Evolutionary conservation across 495 filamentous ascomycete genomes (phyloP), one percentile per base, ranked within the genome.

Genomic region (Daldinia bambusicola): DNA sequence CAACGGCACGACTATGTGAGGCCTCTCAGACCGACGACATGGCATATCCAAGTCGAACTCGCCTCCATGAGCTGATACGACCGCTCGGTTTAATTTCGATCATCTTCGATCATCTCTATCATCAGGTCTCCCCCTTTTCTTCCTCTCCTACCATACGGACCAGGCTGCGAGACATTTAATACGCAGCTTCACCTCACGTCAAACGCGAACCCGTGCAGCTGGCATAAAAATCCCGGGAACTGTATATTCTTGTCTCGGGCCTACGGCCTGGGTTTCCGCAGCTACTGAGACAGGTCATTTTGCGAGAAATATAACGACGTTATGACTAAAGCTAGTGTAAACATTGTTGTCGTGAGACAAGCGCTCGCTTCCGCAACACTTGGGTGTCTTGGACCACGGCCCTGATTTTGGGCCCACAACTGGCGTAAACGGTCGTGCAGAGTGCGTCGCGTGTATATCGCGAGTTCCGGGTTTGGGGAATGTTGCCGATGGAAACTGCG

Each of bases 371-470:
- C 7, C 26, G 7, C 31, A 41, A 31, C 26, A 56, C 43, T 32
- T 50, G 37, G 5, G 20, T 68, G 69, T 72, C 60, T 56, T 18
- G 50, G 26, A 56, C 13, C 1, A 3, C 4, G 55, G 16, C 31
- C 38, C 8, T 55, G 45, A 9, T 50, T 50, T 9, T 67, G 7
- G 31, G 30, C 13, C 13, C 14, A 13, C 50, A 22, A 6, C 40
- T 72, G 63, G 62, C 66, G 65, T 64, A 64, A 76, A 75, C 63
- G 66, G 69, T 76, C 1, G 69, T 72, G 72, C 75, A 76, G 69
- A 59, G 53, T 66, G 66, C 61, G 62, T 72, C 68, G 58, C 55
- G 31, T 56, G 61, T 69, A 65, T 55, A 63, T 30, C 48, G 31
- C 16, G 7, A 18, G 50, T 26, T 36, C 18, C 20, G n/a, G 26